Base-by-base conservation (phyloP, 805 yeast species). In the Pichia scutulata region DNA sequence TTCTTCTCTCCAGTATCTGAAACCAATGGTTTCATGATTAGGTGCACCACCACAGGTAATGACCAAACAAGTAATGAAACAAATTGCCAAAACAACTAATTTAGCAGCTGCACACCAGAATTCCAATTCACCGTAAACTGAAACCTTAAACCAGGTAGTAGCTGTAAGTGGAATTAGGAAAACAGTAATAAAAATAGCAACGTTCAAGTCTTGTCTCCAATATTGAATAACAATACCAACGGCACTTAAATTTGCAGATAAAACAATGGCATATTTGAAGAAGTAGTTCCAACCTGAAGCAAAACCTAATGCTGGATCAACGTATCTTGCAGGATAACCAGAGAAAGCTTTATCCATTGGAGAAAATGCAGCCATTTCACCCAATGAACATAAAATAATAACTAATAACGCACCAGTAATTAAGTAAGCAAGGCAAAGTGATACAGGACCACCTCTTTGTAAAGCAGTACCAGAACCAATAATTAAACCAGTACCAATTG, bases 31-130 rank as follows among this genome's bases (percentile, higher is more conserved):
- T 49, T 72, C 75, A 41, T 69, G 71, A 33, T 64, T 53, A 10
- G 81, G 81, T 52, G 73, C 73, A 25, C 79, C 80, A 19, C 81
- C 81, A 47, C 71, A 71, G 33, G 77, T 71, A 49, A 76, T 59
- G 49, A 76, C 70, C 10, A 53, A 21, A 41, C 53, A 53, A 4
- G 52, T 44, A 16, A 55, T 45, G 26, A 48, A 48, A 3, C 78
- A 78, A 14, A 72, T 57, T 28, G 72, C 70, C 44, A 76, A 63
- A 9, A 72, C 51, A 50, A 74, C 69, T 54, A 55, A 33, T 46
- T 76, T 76, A 9, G 72, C 72, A 18, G 74, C 55, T 8, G 74
- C 63, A 24, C 72, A 60, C 72, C 74, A 73, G 50, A 75, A 76
- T 57, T 76, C 81, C 4, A 70, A 60, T 54, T 76, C 79, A 22